Evolutionary conservation across 2,329 filamentous ascomycete genomes (phyloP).

Genomic region (Ophidiomyces ophidiicola): DNA sequence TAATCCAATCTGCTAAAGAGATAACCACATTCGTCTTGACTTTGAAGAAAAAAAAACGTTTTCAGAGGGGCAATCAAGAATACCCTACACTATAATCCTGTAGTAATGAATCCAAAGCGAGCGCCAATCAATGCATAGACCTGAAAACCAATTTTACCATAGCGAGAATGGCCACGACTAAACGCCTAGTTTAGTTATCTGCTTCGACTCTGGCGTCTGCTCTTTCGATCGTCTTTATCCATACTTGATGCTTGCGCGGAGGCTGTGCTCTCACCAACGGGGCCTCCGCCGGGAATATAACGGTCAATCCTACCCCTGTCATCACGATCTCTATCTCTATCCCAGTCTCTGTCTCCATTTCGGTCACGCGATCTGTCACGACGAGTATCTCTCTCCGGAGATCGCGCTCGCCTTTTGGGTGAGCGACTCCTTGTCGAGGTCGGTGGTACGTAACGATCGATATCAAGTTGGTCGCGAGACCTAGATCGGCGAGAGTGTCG

Average conservation of each 20-base stretch:
- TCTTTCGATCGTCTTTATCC: slow-evolving; percentile 15
- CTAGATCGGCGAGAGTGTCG: slow-evolving; percentile 21
- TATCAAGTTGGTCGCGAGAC: slow-evolving; percentile 28
- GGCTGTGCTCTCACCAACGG: slow-evolving; percentile 13
- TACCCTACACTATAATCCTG: too few relatives aligned
- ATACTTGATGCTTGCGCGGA: slow-evolving; percentile 5
- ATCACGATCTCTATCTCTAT: slow-evolving; percentile 22
- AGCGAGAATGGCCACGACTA: too few relatives aligned
- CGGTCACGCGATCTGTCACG: slow-evolving; percentile 17
- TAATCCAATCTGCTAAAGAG: too few relatives aligned
- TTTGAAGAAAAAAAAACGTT: too few relatives aligned
- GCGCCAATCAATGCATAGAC: too few relatives aligned
- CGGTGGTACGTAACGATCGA: slow-evolving; percentile 34
- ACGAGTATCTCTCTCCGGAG: slow-evolving; percentile 17
- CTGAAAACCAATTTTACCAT: too few relatives aligned
- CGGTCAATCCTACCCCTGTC: slow-evolving; percentile 30
- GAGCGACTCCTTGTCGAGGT: slow-evolving; percentile 32
- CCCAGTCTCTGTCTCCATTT: slow-evolving; percentile 14
- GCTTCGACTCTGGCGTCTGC: slow-evolving; percentile 20
- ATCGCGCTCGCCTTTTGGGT: slow-evolving; percentile 29
- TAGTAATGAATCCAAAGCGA: too few relatives aligned
- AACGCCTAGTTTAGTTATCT: too few relatives aligned
- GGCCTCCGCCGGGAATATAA: slow-evolving; percentile 32
- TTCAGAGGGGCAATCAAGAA: too few relatives aligned
- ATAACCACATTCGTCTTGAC: too few relatives aligned